Evolutionary conservation across 2,329 filamentous ascomycete genomes (phyloP).

Genomic region (Orbilia brochopaga): DNA sequence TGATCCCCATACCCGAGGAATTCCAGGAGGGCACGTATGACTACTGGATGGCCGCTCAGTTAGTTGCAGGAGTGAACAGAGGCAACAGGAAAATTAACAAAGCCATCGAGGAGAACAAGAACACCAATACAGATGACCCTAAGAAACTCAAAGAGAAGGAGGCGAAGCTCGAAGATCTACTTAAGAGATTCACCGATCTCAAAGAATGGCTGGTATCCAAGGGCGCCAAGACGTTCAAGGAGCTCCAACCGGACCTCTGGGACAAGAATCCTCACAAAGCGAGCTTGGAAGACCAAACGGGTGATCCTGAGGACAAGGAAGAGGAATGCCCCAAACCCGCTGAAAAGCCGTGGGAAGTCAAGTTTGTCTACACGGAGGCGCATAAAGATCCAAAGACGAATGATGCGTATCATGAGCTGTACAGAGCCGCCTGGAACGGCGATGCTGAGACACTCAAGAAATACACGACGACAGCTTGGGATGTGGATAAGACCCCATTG

Average conservation of each 20-base stretch:
- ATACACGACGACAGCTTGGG: slow-evolving; percentile 56
- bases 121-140: slow-evolving; percentile 51
- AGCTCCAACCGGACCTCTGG: slow-evolving; percentile 66
- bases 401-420: slow-evolving; percentile 55
- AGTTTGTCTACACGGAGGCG: slow-evolving; percentile 48
- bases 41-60: slow-evolving; percentile 57
- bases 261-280: slow-evolving; percentile 49
- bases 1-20: slow-evolving; percentile 22
- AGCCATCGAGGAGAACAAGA: slow-evolving; percentile 34
- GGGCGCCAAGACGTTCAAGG: slow-evolving; percentile 70
- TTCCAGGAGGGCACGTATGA: slow-evolving; percentile 30
- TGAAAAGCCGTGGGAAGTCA: slow-evolving; percentile 27
- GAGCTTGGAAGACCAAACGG: slow-evolving; percentile 43
- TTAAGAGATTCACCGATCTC: slow-evolving; percentile 48
- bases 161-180: slow-evolving; percentile 65
- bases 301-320: slow-evolving; percentile 53
- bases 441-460: slow-evolving; percentile 59
- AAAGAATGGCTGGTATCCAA: slow-evolving; percentile 56
- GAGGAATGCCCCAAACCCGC: slow-evolving; percentile 3
- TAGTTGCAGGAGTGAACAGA: slow-evolving; percentile 56
- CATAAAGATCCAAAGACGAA: slow-evolving; percentile 42
- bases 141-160: slow-evolving; percentile 51
- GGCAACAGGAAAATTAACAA: slow-evolving; percentile 34
- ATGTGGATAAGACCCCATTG: slow-evolving; percentile 70
- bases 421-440: slow-evolving; percentile 76